Evolutionary conservation across 2,329 filamentous ascomycete species (phyloP).

Genomic region (Corynespora cassiicola): DNA sequence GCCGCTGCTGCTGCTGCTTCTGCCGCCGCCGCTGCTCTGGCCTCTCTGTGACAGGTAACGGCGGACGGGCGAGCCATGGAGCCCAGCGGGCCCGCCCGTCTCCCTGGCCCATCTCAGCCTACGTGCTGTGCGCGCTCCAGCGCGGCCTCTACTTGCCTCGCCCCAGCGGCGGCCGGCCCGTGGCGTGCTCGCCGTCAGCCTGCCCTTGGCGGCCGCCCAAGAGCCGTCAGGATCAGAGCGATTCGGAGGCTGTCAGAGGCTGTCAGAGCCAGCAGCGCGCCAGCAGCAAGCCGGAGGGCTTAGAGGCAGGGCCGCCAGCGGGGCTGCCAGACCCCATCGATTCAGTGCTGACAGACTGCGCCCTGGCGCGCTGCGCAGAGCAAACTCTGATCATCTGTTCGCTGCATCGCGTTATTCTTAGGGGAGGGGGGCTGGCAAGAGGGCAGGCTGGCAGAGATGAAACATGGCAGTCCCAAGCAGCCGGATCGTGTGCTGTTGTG

Average conservation of each 20-base stretch:
- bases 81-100: too few species aligned
- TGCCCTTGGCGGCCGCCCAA: conserved; percentile 26
- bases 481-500: conserved; percentile 42
- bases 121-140: too few species aligned
- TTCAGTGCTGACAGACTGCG: conserved; percentile 37
- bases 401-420: conserved; percentile 44
- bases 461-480: conserved; percentile 43
- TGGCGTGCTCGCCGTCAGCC: conserved; percentile 34
- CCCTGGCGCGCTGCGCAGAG: conserved; percentile 22
- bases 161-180: conserved; percentile 41
- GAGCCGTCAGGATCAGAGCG: too few species aligned
- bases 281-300: too few species aligned
- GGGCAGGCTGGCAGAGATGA: conserved; percentile 47
- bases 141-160: conserved; percentile 29
- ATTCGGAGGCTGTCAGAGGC: conserved; percentile 1
- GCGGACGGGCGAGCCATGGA: too few species aligned
- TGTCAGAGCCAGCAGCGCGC: too few species aligned
- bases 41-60: conserved; percentile 44
- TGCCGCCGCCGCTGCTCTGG: too few species aligned
- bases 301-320: too few species aligned
- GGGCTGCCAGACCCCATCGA: conserved; percentile 6
- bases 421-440: too few species aligned
- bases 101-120: conserved; percentile 21
- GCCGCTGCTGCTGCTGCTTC: too few species aligned
- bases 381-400: conserved; percentile 45